Conservation (phyloP, 2,329 filamentous ascomycete species). For the Trichoderma harzianum region DNA sequence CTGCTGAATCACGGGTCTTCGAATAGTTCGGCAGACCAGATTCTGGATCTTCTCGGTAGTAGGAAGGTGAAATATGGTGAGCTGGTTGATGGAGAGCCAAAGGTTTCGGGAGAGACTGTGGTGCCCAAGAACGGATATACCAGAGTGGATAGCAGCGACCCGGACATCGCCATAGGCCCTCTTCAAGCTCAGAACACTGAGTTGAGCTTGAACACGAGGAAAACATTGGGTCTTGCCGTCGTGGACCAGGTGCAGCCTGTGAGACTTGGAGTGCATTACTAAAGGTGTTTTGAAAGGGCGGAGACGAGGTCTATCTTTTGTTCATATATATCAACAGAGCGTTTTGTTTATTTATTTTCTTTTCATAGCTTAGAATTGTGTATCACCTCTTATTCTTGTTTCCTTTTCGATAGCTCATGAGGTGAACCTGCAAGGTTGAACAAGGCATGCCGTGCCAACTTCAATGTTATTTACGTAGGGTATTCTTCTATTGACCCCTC, state of each 20-base stretch:
- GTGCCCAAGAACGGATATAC: neutral
- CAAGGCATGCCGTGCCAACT: neutral
- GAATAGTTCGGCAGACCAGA: neutral
- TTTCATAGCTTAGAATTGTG: neutral
- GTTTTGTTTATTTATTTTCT: neutral
- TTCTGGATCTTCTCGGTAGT: neutral
- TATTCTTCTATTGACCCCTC: neutral
- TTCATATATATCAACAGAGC: neutral
- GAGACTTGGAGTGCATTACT: neutral
- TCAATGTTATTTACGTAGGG: too few relatives aligned
- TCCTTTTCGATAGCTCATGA: neutral
- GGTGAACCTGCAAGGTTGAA: neutral
- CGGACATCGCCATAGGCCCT: neutral
- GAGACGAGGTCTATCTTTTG: neutral
- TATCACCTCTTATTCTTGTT: neutral
- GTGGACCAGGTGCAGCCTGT: neutral
- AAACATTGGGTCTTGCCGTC: neutral
- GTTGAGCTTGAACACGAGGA: neutral
- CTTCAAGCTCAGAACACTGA: neutral
- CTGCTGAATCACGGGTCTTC: constrained; percentile 3
- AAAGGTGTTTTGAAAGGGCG: neutral
- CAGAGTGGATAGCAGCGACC: neutral
- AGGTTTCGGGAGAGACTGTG: neutral
- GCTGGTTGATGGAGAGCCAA: neutral
- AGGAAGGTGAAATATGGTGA: neutral